Evolutionary conservation across 225 moss, liverwort and hornwort species (phyloP).

Genomic region (Sphagnum tenellum): DNA sequence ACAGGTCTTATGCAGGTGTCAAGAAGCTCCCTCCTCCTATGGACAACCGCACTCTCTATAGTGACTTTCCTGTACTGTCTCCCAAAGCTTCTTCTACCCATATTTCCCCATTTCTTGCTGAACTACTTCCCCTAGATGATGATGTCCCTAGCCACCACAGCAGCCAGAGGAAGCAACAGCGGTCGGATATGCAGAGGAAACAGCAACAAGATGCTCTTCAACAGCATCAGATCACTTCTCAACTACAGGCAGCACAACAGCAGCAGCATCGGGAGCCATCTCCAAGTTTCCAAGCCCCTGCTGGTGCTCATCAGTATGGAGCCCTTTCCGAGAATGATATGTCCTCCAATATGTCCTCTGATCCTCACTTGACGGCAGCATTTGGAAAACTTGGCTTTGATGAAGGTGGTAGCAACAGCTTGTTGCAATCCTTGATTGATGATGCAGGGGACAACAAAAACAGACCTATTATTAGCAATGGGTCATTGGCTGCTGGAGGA

Average conservation of each 20-base stretch:
- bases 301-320: constrained; percentile 22
- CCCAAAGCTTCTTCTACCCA: constrained; percentile 8
- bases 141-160: constrained; percentile 29
- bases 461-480: constrained; percentile 29
- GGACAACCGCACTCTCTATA: constrained; percentile 83
- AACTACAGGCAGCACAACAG: constrained; percentile 19
- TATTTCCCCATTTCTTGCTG: constrained; percentile 51
- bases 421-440: constrained; percentile 29
- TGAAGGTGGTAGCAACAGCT: constrained; percentile 24
- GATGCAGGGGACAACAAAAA: constrained; percentile 18
- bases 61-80: constrained; percentile 47
- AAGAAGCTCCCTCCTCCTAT: constrained; percentile 90
- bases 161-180: constrained; percentile 53
- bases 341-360: constrained; percentile 23
- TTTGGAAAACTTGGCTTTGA: constrained; percentile 81
- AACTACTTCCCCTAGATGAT: constrained; percentile 67
- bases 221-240: too few species aligned
- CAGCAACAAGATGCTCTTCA: background rate
- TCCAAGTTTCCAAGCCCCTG: constrained; percentile 29
- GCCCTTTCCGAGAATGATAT: constrained; percentile 36
- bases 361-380: constrained; percentile 53
- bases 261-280: constrained; percentile 37
- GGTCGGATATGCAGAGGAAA: constrained; percentile 53
- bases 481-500: constrained; percentile 29
- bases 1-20: constrained; percentile 75